Evolutionary conservation across 805 yeast species (phyloP).

Genomic region (Metschnikowia lunata): DNA sequence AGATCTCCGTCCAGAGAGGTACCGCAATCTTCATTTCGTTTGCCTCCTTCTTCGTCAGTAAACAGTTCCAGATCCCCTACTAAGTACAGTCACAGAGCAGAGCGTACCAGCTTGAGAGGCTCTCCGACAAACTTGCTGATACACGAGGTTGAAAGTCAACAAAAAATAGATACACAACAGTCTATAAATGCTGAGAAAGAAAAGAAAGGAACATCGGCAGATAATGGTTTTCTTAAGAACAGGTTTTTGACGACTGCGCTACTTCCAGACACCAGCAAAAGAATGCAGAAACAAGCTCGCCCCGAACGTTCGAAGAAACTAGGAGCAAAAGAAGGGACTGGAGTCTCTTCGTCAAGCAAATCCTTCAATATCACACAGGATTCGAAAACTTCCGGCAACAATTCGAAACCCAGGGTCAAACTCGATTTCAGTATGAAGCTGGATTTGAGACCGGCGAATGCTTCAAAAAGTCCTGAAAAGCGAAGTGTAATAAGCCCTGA

Average conservation of each 20-base stretch:
- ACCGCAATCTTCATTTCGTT: background rate
- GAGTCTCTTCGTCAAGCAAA: too few species aligned
- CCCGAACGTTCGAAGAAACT: too few species aligned
- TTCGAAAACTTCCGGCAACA: too few species aligned
- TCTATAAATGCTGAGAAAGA: slow-evolving; percentile 30
- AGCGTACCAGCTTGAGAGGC: slow-evolving; percentile 4
- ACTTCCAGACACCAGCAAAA: slow-evolving; percentile 18
- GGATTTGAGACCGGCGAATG: background rate
- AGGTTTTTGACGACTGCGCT: slow-evolving; percentile 34
- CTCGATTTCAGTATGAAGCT: background rate
- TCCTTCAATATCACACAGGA: too few species aligned
- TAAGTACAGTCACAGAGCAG: slow-evolving; percentile 7
- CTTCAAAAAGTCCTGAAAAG: background rate
- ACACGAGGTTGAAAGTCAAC: background rate
- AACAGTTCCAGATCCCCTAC: slow-evolving; percentile 14
- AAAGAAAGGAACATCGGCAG: slow-evolving; percentile 2
- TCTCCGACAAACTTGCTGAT: slow-evolving; percentile 6
- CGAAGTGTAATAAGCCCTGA: background rate
- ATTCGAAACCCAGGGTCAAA: background rate
- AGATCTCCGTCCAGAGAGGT: too few species aligned
- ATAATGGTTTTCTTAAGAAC: slow-evolving; percentile 19
- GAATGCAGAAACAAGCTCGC: too few species aligned
- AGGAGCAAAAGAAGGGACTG: too few species aligned
- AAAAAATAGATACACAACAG: slow-evolving; percentile 16
- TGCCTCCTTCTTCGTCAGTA: slow-evolving; percentile 1